phyloP scores from a whole-genome alignment of 1,284 basidiomycete species.

The Cutaneotrichosporon sp. region DNA sequence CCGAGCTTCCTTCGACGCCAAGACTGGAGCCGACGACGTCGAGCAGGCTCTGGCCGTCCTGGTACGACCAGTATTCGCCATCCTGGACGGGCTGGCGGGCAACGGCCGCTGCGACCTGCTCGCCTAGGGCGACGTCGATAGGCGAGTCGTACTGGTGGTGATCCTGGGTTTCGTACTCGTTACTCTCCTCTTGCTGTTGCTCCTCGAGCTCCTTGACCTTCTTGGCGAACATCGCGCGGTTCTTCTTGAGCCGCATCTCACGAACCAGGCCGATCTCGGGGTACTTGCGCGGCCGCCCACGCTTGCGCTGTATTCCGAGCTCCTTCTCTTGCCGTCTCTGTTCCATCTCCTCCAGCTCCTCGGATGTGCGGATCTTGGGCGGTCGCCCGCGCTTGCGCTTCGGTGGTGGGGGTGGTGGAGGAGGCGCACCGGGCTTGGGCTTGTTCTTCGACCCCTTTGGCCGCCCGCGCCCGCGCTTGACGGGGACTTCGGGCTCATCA shows the following conservation, averaged over 20 bases:
- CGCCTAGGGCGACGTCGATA: constrained; percentile 16
- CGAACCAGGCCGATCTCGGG: constrained; percentile 45
- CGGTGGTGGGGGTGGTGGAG: constrained; percentile 24
- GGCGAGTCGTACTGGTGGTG: neutral
- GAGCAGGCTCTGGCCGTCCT: constrained; percentile 39
- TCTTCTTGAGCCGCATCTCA: constrained; percentile 50
- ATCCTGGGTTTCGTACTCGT: constrained; percentile 7
- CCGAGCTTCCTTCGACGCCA: neutral
- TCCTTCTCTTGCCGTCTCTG: constrained; percentile 33
- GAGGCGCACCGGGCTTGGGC: constrained; percentile 28
- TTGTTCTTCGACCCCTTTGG: constrained; percentile 51
- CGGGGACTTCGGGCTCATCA: constrained; percentile 9
- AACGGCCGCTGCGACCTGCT: constrained; percentile 25
- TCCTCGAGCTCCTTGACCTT: constrained; percentile 32
- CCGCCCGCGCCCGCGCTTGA: constrained; percentile 41
- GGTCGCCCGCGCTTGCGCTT: constrained; percentile 35
- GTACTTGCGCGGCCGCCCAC: constrained; percentile 47
- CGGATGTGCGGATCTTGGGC: constrained; percentile 38
- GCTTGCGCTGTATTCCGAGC: constrained; percentile 37
- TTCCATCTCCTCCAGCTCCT: constrained; percentile 41
- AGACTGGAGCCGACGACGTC: constrained; percentile 33
- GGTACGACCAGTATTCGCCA: constrained; percentile 35
- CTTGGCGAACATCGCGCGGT: constrained; percentile 39
- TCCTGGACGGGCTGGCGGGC: constrained; percentile 16
- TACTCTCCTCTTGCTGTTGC: constrained; percentile 11